Percentiles rank a stretch among this genome's conserved stretches.
Evolutionary conservation across 192 early-diverging fungal genomes (phyloP).

Genomic region (Coemansia sp.): DNA sequence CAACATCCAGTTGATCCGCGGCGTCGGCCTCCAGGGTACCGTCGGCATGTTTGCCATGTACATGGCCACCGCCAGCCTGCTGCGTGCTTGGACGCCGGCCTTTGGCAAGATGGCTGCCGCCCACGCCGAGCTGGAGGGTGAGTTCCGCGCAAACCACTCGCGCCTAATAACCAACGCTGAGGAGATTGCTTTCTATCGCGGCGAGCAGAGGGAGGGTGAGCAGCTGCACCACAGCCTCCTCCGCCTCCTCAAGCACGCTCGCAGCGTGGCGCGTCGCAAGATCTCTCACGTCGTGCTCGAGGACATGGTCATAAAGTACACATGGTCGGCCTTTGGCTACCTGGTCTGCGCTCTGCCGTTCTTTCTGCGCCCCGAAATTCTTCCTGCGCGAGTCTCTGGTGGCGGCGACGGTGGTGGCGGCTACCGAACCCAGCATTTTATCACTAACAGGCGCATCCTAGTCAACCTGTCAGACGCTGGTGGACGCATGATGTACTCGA

Average conservation of each 20-base stretch:
- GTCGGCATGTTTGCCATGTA: conserved; percentile 78
- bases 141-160: conserved; percentile 92
- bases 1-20: conserved; percentile 82
- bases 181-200: conserved; percentile 91
- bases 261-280: conserved; percentile 73
- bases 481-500: conserved; percentile 95
- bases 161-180: conserved; percentile 95
- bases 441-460: conserved; percentile 91
- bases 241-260: conserved; percentile 77
- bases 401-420: conserved; percentile 15
- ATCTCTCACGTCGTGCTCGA: conserved; percentile 92
- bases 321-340: conserved; percentile 89
- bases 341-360: conserved; percentile 82
- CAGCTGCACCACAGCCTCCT: conserved; percentile 75
- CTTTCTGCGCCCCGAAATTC: conserved; percentile 59
- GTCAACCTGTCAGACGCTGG: conserved; percentile 88
- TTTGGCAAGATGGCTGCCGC: conserved; percentile 93
- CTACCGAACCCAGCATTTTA: conserved; percentile 74
- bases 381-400: neutral
- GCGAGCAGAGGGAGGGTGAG: conserved; percentile 75
- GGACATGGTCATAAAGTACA: conserved; percentile 97
- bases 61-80: conserved; percentile 69
- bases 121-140: conserved; percentile 87
- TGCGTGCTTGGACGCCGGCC: conserved; percentile 86
- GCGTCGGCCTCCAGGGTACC: conserved; percentile 81